Conservation (phyloP, 108 stramenopile genomes). For the Chaetoceros muelleri region DNA sequence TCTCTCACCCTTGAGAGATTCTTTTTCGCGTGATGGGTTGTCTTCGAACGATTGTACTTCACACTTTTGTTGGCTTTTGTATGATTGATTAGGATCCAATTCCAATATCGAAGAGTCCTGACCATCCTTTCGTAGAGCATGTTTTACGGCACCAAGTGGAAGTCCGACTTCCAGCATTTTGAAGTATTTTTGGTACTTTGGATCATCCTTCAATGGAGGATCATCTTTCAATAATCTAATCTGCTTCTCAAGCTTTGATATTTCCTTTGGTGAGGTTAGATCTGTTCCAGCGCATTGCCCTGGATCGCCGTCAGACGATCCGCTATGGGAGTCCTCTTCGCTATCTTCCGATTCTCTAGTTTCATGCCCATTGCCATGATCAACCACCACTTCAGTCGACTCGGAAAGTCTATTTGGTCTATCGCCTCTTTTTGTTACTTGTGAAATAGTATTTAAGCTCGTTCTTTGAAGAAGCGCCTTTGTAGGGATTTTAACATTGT, state of each 20-base stretch:
- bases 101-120: slow-evolving; percentile 64
- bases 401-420: slow-evolving; percentile 3
- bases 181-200: slow-evolving; percentile 57
- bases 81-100: slow-evolving; percentile 45
- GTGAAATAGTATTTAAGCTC: slow-evolving; percentile 4
- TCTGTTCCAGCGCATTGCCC: neutral
- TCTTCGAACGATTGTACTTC: too few species aligned
- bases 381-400: neutral
- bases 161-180: slow-evolving; percentile 67
- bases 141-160: slow-evolving; percentile 54
- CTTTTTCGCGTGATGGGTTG: slow-evolving; percentile 9
- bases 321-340: too few species aligned
- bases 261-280: neutral
- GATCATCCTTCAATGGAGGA: slow-evolving; percentile 55
- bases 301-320: slow-evolving; percentile 4
- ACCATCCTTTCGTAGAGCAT: slow-evolving; percentile 54
- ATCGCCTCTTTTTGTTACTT: neutral
- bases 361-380: slow-evolving; percentile 4
- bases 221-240: slow-evolving; percentile 2
- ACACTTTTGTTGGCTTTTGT: slow-evolving; percentile 26
- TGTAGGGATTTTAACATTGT: slow-evolving; percentile 5
- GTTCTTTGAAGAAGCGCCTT: slow-evolving; percentile 3
- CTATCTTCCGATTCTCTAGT: slow-evolving; percentile 1
- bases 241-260: neutral
- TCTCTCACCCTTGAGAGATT: slow-evolving; percentile 50